Conservation (phyloP, 495 filamentous ascomycete species). For the Evansstolkia leycettana region DNA sequence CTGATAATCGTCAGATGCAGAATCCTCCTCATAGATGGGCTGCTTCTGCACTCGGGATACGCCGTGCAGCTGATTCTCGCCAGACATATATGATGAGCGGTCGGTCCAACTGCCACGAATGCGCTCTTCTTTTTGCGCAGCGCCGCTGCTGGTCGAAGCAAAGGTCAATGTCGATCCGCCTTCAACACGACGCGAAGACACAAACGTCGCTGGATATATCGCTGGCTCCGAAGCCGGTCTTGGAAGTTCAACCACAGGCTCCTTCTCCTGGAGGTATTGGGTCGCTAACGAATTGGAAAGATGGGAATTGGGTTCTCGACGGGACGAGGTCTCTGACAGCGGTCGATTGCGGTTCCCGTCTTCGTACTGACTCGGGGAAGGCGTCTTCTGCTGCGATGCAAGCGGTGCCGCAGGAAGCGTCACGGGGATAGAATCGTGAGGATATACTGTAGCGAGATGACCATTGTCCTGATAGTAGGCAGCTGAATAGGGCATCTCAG, state of each 20-base stretch:
- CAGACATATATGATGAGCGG: slow-evolving; percentile 30
- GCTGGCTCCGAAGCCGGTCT: slow-evolving; percentile 6
- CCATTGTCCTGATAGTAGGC: slow-evolving; percentile 25
- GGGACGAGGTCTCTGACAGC: background rate
- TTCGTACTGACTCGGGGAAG: slow-evolving; percentile 2
- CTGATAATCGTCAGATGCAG: slow-evolving; percentile 14
- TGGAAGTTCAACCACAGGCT: slow-evolving; percentile 5
- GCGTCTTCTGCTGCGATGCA: slow-evolving; percentile 8
- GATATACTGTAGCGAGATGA: slow-evolving; percentile 12
- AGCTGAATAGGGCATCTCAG: slow-evolving; percentile 31
- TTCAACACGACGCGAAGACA: slow-evolving; percentile 11
- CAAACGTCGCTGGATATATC: slow-evolving; percentile 9
- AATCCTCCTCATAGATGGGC: slow-evolving; percentile 13
- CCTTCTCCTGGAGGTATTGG: slow-evolving; percentile 1
- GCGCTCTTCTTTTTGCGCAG: slow-evolving; percentile 22
- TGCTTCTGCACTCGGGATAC: slow-evolving; percentile 20
- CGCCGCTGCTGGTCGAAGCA: slow-evolving; percentile 16
- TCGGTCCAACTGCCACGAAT: slow-evolving; percentile 24
- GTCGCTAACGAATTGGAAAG: slow-evolving; percentile 6
- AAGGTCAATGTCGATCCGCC: slow-evolving; percentile 14
- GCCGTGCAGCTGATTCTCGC: slow-evolving; percentile 16
- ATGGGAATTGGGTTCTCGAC: slow-evolving; percentile 6
- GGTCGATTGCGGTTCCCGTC: background rate
- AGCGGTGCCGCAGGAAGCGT: slow-evolving; percentile 13
- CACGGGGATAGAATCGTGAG: slow-evolving; percentile 9